Evolutionary conservation across 2,329 filamentous ascomycete species (phyloP).

Genomic region (Colletotrichum sp.): DNA sequence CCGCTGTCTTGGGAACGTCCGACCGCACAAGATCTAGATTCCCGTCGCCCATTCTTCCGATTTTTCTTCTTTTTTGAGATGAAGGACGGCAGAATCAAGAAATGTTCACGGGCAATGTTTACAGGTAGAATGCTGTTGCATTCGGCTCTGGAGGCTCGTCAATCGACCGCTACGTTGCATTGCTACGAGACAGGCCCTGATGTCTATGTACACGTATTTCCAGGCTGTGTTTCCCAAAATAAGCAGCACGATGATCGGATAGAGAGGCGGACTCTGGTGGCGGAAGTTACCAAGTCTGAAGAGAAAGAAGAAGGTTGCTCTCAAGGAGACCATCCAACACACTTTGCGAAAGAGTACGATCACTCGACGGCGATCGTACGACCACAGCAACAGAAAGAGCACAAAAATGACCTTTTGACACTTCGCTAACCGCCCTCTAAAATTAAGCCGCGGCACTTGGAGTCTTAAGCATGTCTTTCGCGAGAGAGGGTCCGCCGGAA

Average conservation of each 20-base stretch:
- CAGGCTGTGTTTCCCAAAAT: background rate
- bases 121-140: background rate
- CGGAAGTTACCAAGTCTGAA: background rate
- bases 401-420: background rate
- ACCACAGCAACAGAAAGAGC: background rate
- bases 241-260: background rate
- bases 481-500: background rate
- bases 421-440: background rate
- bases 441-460: background rate
- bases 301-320: background rate
- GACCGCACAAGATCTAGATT: background rate
- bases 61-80: background rate
- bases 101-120: background rate
- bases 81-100: background rate
- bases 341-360: background rate
- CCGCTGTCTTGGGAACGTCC: background rate
- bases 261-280: background rate
- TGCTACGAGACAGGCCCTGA: rapidly evolving
- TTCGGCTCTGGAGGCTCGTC: background rate
- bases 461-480: background rate
- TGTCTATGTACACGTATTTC: background rate
- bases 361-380: background rate
- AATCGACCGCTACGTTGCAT: background rate
- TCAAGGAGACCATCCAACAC: background rate
- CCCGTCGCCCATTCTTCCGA: background rate